Evolutionary conservation across 2,329 filamentous ascomycete genomes (phyloP).

Genomic region (Diaporthe ilicicola): DNA sequence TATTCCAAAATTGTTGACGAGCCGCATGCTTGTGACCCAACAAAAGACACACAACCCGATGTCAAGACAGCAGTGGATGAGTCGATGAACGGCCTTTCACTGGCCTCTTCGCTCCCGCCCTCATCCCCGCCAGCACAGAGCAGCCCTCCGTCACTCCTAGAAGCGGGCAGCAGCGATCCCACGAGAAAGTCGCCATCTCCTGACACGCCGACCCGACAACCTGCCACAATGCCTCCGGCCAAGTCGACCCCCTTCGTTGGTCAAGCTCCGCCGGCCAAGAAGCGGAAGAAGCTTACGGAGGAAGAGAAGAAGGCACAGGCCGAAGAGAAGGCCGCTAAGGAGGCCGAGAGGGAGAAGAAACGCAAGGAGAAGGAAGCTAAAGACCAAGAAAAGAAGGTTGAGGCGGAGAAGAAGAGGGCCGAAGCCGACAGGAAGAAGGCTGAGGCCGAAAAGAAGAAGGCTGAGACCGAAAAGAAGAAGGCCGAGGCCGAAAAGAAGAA

Average conservation of each 20-base stretch:
- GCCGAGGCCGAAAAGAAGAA: slow-evolving; percentile 45
- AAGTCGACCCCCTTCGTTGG: slow-evolving; percentile 33
- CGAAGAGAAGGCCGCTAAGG: slow-evolving; percentile 47
- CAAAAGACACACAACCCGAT: slow-evolving; percentile 25
- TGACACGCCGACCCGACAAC: slow-evolving; percentile 38
- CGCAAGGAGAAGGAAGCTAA: slow-evolving; percentile 42
- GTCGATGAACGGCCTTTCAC: background rate
- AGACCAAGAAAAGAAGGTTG: slow-evolving; percentile 47
- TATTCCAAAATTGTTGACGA: slow-evolving; percentile 43
- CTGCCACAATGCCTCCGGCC: slow-evolving; percentile 27
- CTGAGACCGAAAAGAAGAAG: slow-evolving; percentile 43
- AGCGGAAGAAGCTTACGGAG: slow-evolving; percentile 53
- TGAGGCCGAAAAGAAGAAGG: slow-evolving; percentile 45
- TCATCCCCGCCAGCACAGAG: slow-evolving; percentile 39
- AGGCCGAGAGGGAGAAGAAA: slow-evolving; percentile 43
- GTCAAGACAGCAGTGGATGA: background rate
- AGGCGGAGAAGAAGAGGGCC: slow-evolving; percentile 38
- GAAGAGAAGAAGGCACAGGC: slow-evolving; percentile 47
- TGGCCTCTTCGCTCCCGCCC: slow-evolving; percentile 16
- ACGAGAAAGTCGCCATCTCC: slow-evolving; percentile 48
- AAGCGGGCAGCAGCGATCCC: slow-evolving; percentile 52
- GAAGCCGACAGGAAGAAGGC: slow-evolving; percentile 49
- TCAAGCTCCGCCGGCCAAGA: slow-evolving; percentile 50
- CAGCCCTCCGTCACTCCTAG: slow-evolving; percentile 49
- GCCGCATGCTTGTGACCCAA: slow-evolving; percentile 35